These are phyloP conservation scores for Stylonectria norvegica DNA, from an alignment of 2,329 filamentous ascomycete species.

Conservation along the genomic window DNA sequence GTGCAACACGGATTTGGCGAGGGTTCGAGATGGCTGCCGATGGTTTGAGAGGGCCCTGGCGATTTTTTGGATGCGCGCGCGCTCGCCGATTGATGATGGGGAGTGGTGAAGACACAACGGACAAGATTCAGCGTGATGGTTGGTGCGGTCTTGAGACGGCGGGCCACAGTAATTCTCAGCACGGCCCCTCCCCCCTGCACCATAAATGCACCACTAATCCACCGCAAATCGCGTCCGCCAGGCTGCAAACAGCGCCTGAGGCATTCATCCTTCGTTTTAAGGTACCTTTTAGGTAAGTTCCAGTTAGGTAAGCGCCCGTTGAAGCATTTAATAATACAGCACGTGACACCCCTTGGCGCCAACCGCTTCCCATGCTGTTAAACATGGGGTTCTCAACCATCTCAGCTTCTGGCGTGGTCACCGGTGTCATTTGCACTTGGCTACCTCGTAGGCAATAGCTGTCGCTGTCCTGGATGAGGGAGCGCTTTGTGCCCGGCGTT, in stretches of 20 bases:
- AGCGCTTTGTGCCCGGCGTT: background rate
- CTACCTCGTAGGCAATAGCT: too few relatives aligned
- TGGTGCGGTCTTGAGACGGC: slow-evolving; percentile 40
- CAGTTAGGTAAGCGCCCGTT: slow-evolving; percentile 22
- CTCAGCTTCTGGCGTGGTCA: too few relatives aligned
- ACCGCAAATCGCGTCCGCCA: too few relatives aligned
- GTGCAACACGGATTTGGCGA: slow-evolving; percentile 52
- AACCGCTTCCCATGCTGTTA: too few relatives aligned
- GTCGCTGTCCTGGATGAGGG: too few relatives aligned
- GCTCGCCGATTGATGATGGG: slow-evolving; percentile 49
- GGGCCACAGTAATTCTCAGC: slow-evolving; percentile 43
- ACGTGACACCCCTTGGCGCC: slow-evolving; percentile 16
- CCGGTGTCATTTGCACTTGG: too few relatives aligned
- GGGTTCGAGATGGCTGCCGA: slow-evolving; percentile 55
- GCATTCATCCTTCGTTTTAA: slow-evolving; percentile 10
- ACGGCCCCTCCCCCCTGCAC: too few relatives aligned
- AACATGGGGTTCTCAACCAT: too few relatives aligned
- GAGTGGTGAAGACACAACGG: slow-evolving; percentile 52
- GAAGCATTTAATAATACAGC: too few relatives aligned
- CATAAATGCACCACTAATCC: too few relatives aligned
- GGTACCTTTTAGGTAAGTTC: too few relatives aligned
- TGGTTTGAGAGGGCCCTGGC: slow-evolving; percentile 57
- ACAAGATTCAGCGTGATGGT: slow-evolving; percentile 50
- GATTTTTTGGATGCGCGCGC: slow-evolving; percentile 63
- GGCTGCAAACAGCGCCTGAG: slow-evolving; percentile 21